A percentile compares a stretch with the other conserved stretches of the same genome.
Evolutionary conservation across 2,329 filamentous ascomycete genomes (phyloP).

Genomic region (Tolypocladium nubicola): DNA sequence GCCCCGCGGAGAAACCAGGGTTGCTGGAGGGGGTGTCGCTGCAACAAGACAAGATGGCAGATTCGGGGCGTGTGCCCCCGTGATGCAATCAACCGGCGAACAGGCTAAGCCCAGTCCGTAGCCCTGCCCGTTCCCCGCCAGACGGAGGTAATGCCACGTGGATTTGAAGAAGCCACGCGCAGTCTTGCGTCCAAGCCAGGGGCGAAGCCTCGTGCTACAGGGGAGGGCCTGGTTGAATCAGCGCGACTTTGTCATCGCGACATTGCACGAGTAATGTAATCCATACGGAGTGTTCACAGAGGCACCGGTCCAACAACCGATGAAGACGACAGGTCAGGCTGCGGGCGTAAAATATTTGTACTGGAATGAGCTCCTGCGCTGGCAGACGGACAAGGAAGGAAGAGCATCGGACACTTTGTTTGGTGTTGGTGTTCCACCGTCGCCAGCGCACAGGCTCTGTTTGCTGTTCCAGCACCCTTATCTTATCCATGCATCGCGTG

Average conservation of each 20-base stretch:
- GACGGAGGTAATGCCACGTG: constrained; percentile 9
- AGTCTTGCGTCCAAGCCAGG: background rate
- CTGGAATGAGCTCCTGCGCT: background rate
- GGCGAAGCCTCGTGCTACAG: background rate
- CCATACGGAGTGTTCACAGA: background rate
- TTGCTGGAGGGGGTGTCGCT: background rate
- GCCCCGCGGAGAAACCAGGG: background rate
- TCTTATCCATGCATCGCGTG: background rate
- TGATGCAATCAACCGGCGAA: background rate
- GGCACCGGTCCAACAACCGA: background rate
- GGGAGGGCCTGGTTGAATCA: background rate
- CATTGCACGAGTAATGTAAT: background rate
- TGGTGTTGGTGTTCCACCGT: too few species aligned
- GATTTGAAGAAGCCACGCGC: constrained; percentile 6
- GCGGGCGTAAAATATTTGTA: background rate
- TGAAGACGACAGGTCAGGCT: background rate
- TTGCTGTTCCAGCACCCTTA: background rate
- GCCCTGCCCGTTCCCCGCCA: constrained; percentile 1
- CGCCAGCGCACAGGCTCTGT: background rate
- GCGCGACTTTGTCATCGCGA: background rate
- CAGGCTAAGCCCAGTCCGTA: background rate
- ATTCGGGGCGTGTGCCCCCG: background rate
- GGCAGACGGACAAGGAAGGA: background rate
- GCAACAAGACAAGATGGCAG: background rate
- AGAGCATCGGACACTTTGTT: background rate